A percentile compares a stretch with the other conserved stretches of the same genome.
These are phyloP conservation scores for Acer campestre DNA, from an alignment of 345 rosid species.

Conservation along the genomic window DNA sequence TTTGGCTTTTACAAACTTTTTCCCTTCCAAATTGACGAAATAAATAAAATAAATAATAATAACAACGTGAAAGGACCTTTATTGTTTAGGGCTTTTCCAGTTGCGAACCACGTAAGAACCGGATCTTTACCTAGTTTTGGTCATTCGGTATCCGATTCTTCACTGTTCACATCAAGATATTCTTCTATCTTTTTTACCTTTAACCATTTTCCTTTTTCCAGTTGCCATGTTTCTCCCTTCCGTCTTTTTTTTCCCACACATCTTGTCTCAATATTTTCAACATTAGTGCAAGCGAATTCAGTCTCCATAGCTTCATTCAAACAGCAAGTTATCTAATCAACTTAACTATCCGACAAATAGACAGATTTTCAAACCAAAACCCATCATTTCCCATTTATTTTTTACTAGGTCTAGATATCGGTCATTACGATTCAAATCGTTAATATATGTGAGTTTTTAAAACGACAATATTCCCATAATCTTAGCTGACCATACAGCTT, in stretches of 20 bases:
- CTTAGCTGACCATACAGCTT: background rate
- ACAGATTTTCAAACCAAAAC: too few species aligned
- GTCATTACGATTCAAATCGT: background rate
- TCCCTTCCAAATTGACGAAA: background rate
- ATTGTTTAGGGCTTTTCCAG: background rate
- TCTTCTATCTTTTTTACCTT: slow-evolving; percentile 14
- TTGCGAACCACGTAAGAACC: background rate
- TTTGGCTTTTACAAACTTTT: background rate
- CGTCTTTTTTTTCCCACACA: too few species aligned
- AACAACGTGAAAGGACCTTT: background rate
- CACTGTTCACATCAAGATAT: slow-evolving; percentile 22
- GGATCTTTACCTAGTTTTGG: background rate
- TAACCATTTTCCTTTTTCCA: background rate
- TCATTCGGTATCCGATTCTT: slow-evolving; percentile 34
- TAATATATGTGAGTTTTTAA: background rate
- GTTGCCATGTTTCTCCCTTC: background rate
- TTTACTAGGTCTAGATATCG: background rate
- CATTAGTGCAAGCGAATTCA: too few species aligned
- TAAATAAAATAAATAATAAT: background rate
- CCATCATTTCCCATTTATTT: background rate
- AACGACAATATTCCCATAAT: background rate
- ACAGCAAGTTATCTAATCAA: too few species aligned
- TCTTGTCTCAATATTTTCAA: too few species aligned
- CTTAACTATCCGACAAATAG: too few species aligned
- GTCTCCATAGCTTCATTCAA: too few species aligned